phyloP scores from a whole-genome alignment of 192 early-diverging fungal genomes.

The Kappamyces sp. region DNA sequence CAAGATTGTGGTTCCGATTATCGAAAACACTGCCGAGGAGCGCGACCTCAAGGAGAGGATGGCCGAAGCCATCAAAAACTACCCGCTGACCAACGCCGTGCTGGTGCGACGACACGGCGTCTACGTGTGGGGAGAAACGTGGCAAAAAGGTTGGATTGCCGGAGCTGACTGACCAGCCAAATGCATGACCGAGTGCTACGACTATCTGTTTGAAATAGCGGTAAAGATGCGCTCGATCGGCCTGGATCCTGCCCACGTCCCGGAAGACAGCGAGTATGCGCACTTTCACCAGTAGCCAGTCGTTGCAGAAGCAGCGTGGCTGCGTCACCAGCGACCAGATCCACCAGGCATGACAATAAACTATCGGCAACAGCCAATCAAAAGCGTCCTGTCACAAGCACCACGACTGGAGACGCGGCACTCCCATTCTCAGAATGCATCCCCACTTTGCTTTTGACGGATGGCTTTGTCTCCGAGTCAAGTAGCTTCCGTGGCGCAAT shows the following conservation, averaged over 20 bases:
- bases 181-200: slow-evolving; percentile 96
- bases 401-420: no score
- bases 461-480: no score
- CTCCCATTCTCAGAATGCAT: no score
- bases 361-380: no score
- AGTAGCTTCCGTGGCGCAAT: no score
- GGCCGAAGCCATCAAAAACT: slow-evolving; percentile 76
- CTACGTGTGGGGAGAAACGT: slow-evolving; percentile 93
- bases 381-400: no score
- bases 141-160: slow-evolving; percentile 70
- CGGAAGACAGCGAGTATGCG: slow-evolving; percentile 38
- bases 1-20: slow-evolving; percentile 81
- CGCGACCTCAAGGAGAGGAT: slow-evolving; percentile 84
- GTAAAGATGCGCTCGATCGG: slow-evolving; percentile 85
- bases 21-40: slow-evolving; percentile 93
- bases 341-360: no score
- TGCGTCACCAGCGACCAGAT: no score
- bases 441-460: no score
- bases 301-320: background rate
- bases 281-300: slow-evolving; percentile 1
- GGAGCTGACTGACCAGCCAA: slow-evolving; percentile 53
- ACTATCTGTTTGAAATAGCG: slow-evolving; percentile 96
- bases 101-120: slow-evolving; percentile 93
- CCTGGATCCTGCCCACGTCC: slow-evolving; percentile 63
- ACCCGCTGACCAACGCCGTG: slow-evolving; percentile 89